A percentile compares a stretch with the other conserved stretches of the same genome.
Conservation (phyloP, 1,284 basidiomycete species). For the Trichosporon sp. region DNA sequence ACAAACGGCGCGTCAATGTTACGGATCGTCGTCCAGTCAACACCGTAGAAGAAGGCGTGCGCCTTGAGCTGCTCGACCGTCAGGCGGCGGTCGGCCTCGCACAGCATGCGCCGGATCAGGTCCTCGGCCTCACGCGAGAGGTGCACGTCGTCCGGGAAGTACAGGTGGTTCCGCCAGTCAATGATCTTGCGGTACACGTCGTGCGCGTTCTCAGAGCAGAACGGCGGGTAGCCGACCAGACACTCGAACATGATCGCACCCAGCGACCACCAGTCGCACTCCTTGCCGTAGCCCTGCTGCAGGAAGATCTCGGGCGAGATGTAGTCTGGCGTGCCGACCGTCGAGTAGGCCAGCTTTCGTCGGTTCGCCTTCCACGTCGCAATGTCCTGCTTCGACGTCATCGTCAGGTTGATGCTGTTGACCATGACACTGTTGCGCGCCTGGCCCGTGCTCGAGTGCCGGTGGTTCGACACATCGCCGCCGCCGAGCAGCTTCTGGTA, state of each 20-base stretch:
- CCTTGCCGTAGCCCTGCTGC: slow-evolving; percentile 95
- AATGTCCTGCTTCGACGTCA: slow-evolving; percentile 87
- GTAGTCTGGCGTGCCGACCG: slow-evolving; percentile 98
- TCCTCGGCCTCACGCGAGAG: slow-evolving; percentile 89
- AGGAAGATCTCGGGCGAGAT: slow-evolving; percentile 98
- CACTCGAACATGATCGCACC: slow-evolving; percentile 99
- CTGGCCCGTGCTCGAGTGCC: slow-evolving; percentile 21
- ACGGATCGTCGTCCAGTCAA: slow-evolving; percentile 86
- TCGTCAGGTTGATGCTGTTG: slow-evolving; percentile 89
- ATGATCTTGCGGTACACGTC: slow-evolving; percentile 99
- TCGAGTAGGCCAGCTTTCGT: slow-evolving; percentile 93
- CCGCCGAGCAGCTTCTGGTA: slow-evolving; percentile 86
- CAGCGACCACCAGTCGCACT: slow-evolving; percentile 97
- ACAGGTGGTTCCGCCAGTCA: slow-evolving; percentile 84
- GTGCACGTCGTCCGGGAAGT: slow-evolving; percentile 94
- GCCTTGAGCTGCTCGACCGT: slow-evolving; percentile 83
- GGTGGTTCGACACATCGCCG: slow-evolving; percentile 34
- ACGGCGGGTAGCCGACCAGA: slow-evolving; percentile 89
- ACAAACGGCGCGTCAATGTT: slow-evolving; percentile 95
- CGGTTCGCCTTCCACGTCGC: slow-evolving; percentile 99
- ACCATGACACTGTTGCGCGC: slow-evolving; percentile 89
- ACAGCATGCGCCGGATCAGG: slow-evolving; percentile 72
- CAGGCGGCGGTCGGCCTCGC: slow-evolving; percentile 71
- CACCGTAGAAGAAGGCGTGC: slow-evolving; percentile 95
- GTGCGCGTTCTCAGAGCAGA: slow-evolving; percentile 94